Evolutionary conservation across 495 filamentous ascomycete genomes (phyloP).

Genomic region (Amorphotheca resinae): DNA sequence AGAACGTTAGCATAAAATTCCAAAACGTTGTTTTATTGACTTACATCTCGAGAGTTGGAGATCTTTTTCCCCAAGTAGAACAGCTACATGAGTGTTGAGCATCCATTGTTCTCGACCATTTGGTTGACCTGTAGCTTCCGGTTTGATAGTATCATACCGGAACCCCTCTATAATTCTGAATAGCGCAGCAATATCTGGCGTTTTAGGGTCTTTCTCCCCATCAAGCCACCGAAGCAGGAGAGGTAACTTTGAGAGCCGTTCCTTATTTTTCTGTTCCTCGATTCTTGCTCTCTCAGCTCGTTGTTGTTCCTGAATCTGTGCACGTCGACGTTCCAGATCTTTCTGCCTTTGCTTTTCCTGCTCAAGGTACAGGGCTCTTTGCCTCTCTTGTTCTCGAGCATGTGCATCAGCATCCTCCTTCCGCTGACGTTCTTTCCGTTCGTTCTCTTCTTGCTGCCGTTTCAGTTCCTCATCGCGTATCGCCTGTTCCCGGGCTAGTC

Average conservation of each 20-base stretch:
- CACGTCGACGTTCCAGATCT: constrained; percentile 42
- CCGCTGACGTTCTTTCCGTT: constrained; percentile 26
- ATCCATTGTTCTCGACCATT: constrained; percentile 56
- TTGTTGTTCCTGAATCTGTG: constrained; percentile 31
- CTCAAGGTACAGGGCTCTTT: constrained; percentile 21
- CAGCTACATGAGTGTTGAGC: constrained; percentile 62
- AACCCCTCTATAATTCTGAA: constrained; percentile 38
- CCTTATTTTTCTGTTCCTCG: constrained; percentile 32
- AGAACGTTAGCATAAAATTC: constrained; percentile 3
- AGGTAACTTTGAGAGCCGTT: constrained; percentile 38
- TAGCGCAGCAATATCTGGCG: constrained; percentile 32
- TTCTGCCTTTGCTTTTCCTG: constrained; percentile 34
- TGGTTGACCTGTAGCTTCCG: constrained; percentile 30
- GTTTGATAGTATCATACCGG: constrained; percentile 40
- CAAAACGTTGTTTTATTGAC: constrained; percentile 14
- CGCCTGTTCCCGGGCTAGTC: constrained; percentile 37
- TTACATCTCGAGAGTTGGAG: constrained; percentile 59
- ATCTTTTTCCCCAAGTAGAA: constrained; percentile 65
- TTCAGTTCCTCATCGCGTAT: constrained; percentile 27
- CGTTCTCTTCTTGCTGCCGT: constrained; percentile 27
- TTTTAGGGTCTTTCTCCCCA: constrained; percentile 33
- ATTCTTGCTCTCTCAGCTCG: constrained; percentile 21
- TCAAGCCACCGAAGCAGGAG: constrained; percentile 42
- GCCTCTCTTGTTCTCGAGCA: constrained; percentile 26
- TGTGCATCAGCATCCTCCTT: constrained; percentile 29